phyloP scores from a whole-genome alignment of 495 filamentous ascomycete genomes.

The Cercophora scortea region DNA sequence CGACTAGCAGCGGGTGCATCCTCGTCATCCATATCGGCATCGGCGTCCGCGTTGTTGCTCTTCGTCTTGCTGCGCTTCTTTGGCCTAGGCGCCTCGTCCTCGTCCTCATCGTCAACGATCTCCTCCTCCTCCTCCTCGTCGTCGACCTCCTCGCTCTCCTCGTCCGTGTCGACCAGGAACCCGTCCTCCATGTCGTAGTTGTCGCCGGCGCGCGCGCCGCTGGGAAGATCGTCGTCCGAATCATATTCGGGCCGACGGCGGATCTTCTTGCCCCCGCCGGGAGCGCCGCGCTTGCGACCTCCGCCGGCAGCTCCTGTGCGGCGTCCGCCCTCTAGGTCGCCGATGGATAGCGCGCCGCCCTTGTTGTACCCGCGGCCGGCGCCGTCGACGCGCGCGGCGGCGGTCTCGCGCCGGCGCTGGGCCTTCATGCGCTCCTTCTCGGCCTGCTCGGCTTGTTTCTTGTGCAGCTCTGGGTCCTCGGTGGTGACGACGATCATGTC shows the following conservation, averaged over 20 bases:
- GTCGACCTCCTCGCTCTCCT: slow-evolving; percentile 54
- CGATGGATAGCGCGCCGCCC: slow-evolving; percentile 57
- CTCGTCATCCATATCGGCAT: slow-evolving; percentile 32
- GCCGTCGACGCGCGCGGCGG: slow-evolving; percentile 54
- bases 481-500: slow-evolving; percentile 52
- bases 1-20: slow-evolving; percentile 28
- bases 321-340: slow-evolving; percentile 61
- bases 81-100: slow-evolving; percentile 38
- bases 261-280: slow-evolving; percentile 33
- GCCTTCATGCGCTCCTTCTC: slow-evolving; percentile 64
- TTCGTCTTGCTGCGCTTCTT: slow-evolving; percentile 41
- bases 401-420: slow-evolving; percentile 60
- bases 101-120: slow-evolving; percentile 38
- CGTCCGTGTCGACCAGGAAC: slow-evolving; percentile 68
- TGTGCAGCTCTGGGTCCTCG: slow-evolving; percentile 74
- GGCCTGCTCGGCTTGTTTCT: slow-evolving; percentile 63
- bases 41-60: slow-evolving; percentile 14
- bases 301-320: slow-evolving; percentile 16
- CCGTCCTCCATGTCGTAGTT: slow-evolving; percentile 79
- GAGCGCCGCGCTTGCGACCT: slow-evolving; percentile 36
- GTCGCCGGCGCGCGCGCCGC: slow-evolving; percentile 59
- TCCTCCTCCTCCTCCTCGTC: slow-evolving; percentile 56
- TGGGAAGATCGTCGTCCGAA: slow-evolving; percentile 58
- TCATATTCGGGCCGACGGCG: slow-evolving; percentile 45
- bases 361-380: slow-evolving; percentile 41